These are phyloP conservation scores for Penicillium taxi DNA, from an alignment of 495 filamentous ascomycete species.

Conservation along the genomic window DNA sequence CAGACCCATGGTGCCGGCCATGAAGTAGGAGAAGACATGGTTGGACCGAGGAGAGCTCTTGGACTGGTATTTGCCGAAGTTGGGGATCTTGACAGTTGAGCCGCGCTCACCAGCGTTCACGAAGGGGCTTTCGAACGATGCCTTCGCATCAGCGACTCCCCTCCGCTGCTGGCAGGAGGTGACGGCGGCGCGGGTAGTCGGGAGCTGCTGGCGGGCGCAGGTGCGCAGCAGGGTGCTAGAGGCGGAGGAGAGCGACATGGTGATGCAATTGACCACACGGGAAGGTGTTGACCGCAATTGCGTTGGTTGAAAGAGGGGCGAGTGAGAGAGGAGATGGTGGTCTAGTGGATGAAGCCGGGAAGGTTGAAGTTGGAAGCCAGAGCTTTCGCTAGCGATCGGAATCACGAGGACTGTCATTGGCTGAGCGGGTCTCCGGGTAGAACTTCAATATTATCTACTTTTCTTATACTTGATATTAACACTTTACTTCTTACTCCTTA, in stretches of 20 bases:
- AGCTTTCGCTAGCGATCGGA: slow-evolving; percentile 43
- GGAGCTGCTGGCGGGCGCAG: slow-evolving; percentile 43
- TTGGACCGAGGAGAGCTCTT: slow-evolving; percentile 57
- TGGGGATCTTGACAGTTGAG: slow-evolving; percentile 68
- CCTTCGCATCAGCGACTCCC: slow-evolving; percentile 41
- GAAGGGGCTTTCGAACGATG: slow-evolving; percentile 47
- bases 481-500: too few relatives aligned
- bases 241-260: slow-evolving; percentile 43
- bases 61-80: slow-evolving; percentile 80
- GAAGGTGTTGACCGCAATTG: slow-evolving; percentile 28
- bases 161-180: slow-evolving; percentile 43
- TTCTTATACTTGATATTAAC: too few relatives aligned
- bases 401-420: slow-evolving; percentile 42
- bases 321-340: too few relatives aligned
- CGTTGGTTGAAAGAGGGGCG: slow-evolving; percentile 20
- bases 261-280: slow-evolving; percentile 32
- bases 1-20: slow-evolving; percentile 91
- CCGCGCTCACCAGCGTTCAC: slow-evolving; percentile 28
- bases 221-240: slow-evolving; percentile 43
- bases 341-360: slow-evolving; percentile 40
- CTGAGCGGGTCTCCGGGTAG: slow-evolving; percentile 16
- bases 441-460: too few relatives aligned
- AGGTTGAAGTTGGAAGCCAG: slow-evolving; percentile 36
- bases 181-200: slow-evolving; percentile 38
- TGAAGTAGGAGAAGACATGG: slow-evolving; percentile 92